These are phyloP conservation scores for Daedaleopsis sinensis DNA, from an alignment of 768 basidiomycete species.

Conservation along the genomic window DNA sequence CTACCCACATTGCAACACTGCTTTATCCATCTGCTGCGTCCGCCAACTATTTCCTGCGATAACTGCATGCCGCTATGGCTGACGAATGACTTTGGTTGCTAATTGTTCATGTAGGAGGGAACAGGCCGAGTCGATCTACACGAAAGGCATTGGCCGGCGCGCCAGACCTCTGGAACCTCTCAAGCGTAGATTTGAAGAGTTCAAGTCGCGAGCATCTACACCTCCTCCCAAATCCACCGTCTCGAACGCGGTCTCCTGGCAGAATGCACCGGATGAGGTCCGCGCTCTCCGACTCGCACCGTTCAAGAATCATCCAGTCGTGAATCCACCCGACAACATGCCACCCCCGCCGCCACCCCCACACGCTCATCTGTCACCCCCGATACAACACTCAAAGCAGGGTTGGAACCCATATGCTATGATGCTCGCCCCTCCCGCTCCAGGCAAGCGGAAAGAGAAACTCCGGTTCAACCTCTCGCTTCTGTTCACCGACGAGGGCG, in stretches of 20 bases:
- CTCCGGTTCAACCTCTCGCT: slow-evolving; percentile 68
- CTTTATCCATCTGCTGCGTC: background rate
- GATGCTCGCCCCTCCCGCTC: slow-evolving; percentile 71
- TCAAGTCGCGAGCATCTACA: slow-evolving; percentile 52
- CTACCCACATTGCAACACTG: background rate
- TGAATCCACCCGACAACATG: no score
- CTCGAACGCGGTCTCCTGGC: slow-evolving; percentile 22
- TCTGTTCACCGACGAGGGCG: slow-evolving; percentile 73
- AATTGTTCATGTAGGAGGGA: slow-evolving; percentile 47
- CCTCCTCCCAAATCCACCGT: slow-evolving; percentile 8
- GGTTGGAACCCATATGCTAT: slow-evolving; percentile 58
- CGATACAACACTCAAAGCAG: slow-evolving; percentile 15
- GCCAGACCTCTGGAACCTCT: slow-evolving; percentile 85
- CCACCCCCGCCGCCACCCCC: no score
- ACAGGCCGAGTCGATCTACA: slow-evolving; percentile 83
- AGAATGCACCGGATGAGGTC: slow-evolving; percentile 23
- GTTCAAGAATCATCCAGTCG: slow-evolving; percentile 36
- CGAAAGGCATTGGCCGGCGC: slow-evolving; percentile 76
- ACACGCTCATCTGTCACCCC: no score
- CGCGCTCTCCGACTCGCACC: slow-evolving; percentile 37
- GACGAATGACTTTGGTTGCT: background rate
- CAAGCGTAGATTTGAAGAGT: slow-evolving; percentile 79
- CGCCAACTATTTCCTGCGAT: background rate
- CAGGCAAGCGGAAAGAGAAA: slow-evolving; percentile 74
- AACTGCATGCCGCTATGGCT: background rate